Evolutionary conservation across 176 grass and related monocot species (phyloP), one percentile per base, ranked within the genome.

Genomic region (Oryza coarctata): DNA sequence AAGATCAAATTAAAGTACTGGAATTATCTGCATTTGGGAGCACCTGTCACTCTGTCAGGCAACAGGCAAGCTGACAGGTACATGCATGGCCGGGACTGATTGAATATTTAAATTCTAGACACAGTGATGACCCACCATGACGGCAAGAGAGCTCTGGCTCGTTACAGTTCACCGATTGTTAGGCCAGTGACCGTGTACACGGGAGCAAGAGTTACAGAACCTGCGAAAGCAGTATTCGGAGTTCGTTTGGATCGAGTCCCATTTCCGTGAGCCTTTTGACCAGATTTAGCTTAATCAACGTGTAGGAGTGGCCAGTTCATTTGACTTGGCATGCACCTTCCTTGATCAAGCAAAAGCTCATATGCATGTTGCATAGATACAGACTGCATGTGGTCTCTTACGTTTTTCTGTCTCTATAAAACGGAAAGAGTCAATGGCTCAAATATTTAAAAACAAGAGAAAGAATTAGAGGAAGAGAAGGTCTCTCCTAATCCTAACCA

Each of bases 261-360:
- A 5, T 55, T 23, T 8, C 68, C 25, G 47, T 13, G 52, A 20
- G 34, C 18, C n/a, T 12, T 47, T 33, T 80, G 81, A 84, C 62
- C 74, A 67, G 43, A 30, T 70, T 28, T 49, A 2, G 63, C 39
- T 66, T 38, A 25, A 30, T 68, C 68, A 45, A 68, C 86, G 75
- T 84, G 68, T 34, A 45, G 29, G 28, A 0, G 74, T 7, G 1
- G 28, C 35, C 81, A 50, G 81, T 80, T 69, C 87, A 15, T 80
- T 84, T 88, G 75, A 84, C 87, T 80, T 69, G 81, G 80, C 68
- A 39, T 3, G 11, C 57, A 52, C 55, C 25, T 63, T 62, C 18
- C 41, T 14, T 2, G 34, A 78, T 33, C 80, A 14, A 60, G 55
- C 55, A 60, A 60, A 67, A 45, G 82, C 67, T 35, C 70, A 74